Evolutionary conservation across 768 basidiomycete species (phyloP).

Genomic region (Trametes sanguinea): DNA sequence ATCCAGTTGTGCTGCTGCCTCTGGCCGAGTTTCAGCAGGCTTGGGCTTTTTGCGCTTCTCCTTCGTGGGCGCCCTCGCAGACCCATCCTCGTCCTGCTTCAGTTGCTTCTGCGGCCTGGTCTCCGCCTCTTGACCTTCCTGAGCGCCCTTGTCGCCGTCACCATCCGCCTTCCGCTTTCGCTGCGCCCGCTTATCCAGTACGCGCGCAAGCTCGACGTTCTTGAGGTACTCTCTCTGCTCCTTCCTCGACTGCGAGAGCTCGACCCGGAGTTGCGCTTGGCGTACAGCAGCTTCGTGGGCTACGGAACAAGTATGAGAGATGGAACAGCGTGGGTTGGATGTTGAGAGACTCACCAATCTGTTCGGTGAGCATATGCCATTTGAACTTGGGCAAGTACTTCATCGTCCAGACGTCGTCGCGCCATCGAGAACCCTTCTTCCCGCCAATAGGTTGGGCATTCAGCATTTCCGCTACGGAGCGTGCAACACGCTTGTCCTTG

Average conservation of each 20-base stretch:
- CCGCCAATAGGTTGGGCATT: constrained; percentile 96
- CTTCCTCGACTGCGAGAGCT: constrained; percentile 80
- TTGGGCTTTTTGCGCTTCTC: constrained; percentile 22
- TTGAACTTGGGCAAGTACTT: constrained; percentile 97
- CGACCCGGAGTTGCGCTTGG: constrained; percentile 85
- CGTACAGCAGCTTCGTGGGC: constrained; percentile 93
- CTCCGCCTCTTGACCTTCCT: constrained; percentile 32
- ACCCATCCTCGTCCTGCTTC: constrained; percentile 2
- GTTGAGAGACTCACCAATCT: constrained; percentile 74
- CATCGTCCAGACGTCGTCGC: constrained; percentile 99
- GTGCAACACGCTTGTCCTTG: constrained; percentile 88
- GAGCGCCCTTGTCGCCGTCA: constrained; percentile 10
- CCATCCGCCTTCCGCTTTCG: constrained; percentile 39
- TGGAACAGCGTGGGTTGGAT: background rate
- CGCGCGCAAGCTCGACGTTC: constrained; percentile 90
- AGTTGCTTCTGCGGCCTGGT: constrained; percentile 38
- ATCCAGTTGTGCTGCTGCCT: constrained; percentile 36
- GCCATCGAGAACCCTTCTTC: constrained; percentile 86
- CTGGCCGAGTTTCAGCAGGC: constrained; percentile 13
- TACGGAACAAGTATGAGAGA: constrained; percentile 32
- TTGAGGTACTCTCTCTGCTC: constrained; percentile 93
- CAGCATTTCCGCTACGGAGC: constrained; percentile 90
- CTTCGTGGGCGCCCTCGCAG: constrained; percentile 20
- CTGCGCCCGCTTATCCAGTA: constrained; percentile 78
- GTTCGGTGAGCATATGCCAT: constrained; percentile 98